Percentiles rank a stretch among this genome's conserved stretches.
phyloP scores from a whole-genome alignment of 495 filamentous ascomycete species.

The Podospora pseudocomata region DNA sequence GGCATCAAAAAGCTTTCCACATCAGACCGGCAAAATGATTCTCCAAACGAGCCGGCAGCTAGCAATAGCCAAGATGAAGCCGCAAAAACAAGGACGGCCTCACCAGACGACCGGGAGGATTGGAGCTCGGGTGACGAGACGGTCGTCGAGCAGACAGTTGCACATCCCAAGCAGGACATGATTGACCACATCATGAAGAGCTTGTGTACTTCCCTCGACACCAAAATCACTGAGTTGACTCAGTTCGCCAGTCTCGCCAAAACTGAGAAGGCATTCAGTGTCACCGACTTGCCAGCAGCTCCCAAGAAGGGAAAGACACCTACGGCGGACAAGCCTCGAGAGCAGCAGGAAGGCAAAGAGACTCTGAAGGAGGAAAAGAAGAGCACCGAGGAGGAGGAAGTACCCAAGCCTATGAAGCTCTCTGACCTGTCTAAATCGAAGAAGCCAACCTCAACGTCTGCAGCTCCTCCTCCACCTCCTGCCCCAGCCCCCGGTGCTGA shows the following conservation, averaged over 20 bases:
- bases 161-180: slow-evolving; percentile 12
- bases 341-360: background rate
- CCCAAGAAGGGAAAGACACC: background rate
- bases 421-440: background rate
- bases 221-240: slow-evolving; percentile 14
- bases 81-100: background rate
- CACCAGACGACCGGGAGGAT: background rate
- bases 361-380: background rate
- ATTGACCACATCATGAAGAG: slow-evolving; percentile 30
- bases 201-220: slow-evolving; percentile 22
- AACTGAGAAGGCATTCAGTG: background rate
- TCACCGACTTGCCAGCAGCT: background rate
- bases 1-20: background rate
- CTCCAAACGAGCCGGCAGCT: background rate
- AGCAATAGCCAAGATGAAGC: background rate
- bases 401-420: background rate
- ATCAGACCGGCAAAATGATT: background rate
- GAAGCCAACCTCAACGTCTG: background rate
- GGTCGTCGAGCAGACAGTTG: background rate
- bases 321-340: background rate
- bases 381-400: background rate
- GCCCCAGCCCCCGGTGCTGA: background rate
- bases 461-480: background rate
- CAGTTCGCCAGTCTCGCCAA: background rate
- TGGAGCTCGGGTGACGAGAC: slow-evolving; percentile 9